A percentile compares a stretch with the other conserved stretches of the same genome.
These are phyloP conservation scores for Leccinum subtestaceum DNA, from an alignment of 768 basidiomycete genomes.

Conservation along the genomic window DNA sequence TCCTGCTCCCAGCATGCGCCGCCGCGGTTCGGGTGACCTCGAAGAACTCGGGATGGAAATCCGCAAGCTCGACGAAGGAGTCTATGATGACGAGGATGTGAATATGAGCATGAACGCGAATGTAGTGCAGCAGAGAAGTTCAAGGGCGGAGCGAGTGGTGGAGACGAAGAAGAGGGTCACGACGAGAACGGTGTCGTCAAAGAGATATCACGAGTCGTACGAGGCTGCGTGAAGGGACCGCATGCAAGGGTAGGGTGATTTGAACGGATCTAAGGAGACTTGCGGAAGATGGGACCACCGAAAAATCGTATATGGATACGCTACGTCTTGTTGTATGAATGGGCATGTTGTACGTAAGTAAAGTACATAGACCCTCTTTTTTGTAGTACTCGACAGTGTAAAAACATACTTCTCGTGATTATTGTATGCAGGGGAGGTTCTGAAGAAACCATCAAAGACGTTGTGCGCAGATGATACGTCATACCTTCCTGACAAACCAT, in stretches of 20 bases:
- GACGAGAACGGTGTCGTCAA: constrained; percentile 51
- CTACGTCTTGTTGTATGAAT: constrained; percentile 1
- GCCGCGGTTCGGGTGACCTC: constrained; percentile 37
- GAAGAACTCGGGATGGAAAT: constrained; percentile 64
- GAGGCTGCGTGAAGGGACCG: neutral
- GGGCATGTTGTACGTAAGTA: neutral
- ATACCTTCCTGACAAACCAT: neutral
- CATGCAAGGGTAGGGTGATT: neutral
- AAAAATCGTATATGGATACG: neutral
- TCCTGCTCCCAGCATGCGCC: constrained; percentile 63
- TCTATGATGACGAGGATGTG: constrained; percentile 36
- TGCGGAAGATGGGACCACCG: neutral
- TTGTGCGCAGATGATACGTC: neutral
- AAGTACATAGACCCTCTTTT: neutral
- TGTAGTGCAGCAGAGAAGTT: neutral
- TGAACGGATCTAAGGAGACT: neutral
- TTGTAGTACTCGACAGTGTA: neutral
- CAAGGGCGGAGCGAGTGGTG: constrained; percentile 56
- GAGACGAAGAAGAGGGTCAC: constrained; percentile 48
- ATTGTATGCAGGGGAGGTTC: neutral
- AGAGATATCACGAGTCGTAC: constrained; percentile 47
- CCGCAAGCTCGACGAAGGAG: constrained; percentile 57
- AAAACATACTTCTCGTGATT: neutral
- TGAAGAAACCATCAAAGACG: neutral
- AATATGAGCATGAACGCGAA: neutral